These are phyloP conservation scores for Annulohypoxylon nitens DNA, from an alignment of 495 filamentous ascomycete genomes.

Conservation along the genomic window DNA sequence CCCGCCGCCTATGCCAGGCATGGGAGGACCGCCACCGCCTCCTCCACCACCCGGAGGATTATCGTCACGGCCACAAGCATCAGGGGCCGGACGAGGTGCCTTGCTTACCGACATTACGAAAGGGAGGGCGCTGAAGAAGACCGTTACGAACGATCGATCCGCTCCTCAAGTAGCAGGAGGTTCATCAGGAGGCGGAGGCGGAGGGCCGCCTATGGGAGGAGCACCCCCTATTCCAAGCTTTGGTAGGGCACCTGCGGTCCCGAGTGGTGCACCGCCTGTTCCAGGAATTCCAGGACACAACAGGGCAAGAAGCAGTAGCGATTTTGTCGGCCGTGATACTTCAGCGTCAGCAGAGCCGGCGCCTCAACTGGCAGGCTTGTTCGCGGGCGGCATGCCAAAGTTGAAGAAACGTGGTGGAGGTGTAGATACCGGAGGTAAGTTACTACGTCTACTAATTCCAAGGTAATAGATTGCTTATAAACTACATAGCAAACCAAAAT, in stretches of 20 bases:
- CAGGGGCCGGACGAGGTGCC: slow-evolving; percentile 65
- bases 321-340: slow-evolving; percentile 65
- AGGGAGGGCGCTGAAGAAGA: slow-evolving; percentile 83
- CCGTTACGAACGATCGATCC: slow-evolving; percentile 94
- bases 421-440: slow-evolving; percentile 83
- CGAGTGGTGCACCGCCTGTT: slow-evolving; percentile 78
- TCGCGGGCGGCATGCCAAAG: slow-evolving; percentile 96
- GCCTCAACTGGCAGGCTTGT: slow-evolving; percentile 88
- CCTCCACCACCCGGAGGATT: slow-evolving; percentile 68
- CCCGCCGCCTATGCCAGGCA: slow-evolving; percentile 68
- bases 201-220: slow-evolving; percentile 68
- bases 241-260: slow-evolving; percentile 61
- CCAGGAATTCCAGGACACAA: slow-evolving; percentile 64
- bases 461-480: slow-evolving; percentile 47
- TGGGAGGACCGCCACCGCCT: slow-evolving; percentile 77
- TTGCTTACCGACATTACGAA: slow-evolving; percentile 91
- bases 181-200: slow-evolving; percentile 65
- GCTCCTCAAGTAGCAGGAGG: slow-evolving; percentile 74
- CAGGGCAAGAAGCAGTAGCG: slow-evolving; percentile 85
- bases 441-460: background rate
- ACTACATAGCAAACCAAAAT: slow-evolving; percentile 70
- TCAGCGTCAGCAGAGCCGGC: slow-evolving; percentile 65
- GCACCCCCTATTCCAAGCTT: slow-evolving; percentile 86
- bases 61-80: slow-evolving; percentile 50
- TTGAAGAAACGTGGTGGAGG: slow-evolving; percentile 87